phyloP scores from a whole-genome alignment of 1,139 yeast genomes.

The Candida dubliniensis region DNA sequence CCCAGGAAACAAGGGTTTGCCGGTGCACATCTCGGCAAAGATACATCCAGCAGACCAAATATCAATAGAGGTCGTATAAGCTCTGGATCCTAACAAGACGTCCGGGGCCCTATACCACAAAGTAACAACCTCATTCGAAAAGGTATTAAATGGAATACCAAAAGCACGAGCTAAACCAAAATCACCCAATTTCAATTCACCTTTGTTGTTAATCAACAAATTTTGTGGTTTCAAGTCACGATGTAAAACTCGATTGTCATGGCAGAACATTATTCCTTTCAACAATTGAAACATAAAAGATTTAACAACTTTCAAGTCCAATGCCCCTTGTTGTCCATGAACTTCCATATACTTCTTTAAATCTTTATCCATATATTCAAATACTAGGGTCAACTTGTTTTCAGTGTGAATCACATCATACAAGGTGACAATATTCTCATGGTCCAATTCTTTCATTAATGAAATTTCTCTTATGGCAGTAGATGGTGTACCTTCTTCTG shows the following conservation, averaged over 20 bases:
- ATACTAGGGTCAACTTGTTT: slow-evolving; percentile 88
- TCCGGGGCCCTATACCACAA: slow-evolving; percentile 99
- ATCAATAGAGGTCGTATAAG: slow-evolving; percentile 93
- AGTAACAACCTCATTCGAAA: slow-evolving; percentile 96
- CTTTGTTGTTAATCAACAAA: slow-evolving; percentile 79
- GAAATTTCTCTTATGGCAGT: slow-evolving; percentile 97
- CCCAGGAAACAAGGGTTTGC: slow-evolving; percentile 97
- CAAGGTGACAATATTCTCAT: slow-evolving; percentile 88
- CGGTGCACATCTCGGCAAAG: slow-evolving; percentile 96
- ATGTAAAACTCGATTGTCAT: slow-evolving; percentile 90
- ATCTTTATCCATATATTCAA: slow-evolving; percentile 93
- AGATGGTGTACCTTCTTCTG: slow-evolving; percentile 98
- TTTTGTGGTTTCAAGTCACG: slow-evolving; percentile 97
- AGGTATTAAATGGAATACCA: slow-evolving; percentile 97
- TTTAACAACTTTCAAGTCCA: slow-evolving; percentile 77
- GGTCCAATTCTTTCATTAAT: slow-evolving; percentile 91
- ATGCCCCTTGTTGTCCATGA: slow-evolving; percentile 78
- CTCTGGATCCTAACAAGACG: slow-evolving; percentile 89
- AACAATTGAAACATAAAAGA: slow-evolving; percentile 91
- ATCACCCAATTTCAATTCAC: slow-evolving; percentile 93
- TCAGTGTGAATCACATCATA: slow-evolving; percentile 97
- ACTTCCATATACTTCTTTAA: slow-evolving; percentile 92
- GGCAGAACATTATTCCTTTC: slow-evolving; percentile 91
- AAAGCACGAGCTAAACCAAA: slow-evolving; percentile 97
- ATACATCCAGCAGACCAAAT: slow-evolving; percentile 99